Evolutionary conservation across 2,329 filamentous ascomycete species (phyloP).

Genomic region (Plenodomus lindquistii): DNA sequence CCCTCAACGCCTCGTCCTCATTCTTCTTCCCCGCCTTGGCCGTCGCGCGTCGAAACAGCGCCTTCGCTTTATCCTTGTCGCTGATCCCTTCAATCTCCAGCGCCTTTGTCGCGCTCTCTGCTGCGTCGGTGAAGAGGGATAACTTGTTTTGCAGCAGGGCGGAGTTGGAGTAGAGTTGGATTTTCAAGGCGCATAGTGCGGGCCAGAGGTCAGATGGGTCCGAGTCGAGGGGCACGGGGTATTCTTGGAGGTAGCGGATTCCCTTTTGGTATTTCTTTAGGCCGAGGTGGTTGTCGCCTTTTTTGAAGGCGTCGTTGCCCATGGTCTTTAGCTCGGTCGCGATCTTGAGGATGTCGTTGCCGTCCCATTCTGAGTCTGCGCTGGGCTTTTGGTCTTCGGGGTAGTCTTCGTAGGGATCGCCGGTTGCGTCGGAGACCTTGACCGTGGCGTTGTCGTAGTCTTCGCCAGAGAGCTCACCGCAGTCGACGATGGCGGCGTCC

Average conservation of each 20-base stretch:
- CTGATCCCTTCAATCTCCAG: slow-evolving; percentile 66
- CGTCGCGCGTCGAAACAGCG: slow-evolving; percentile 78
- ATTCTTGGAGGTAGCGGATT: slow-evolving; percentile 84
- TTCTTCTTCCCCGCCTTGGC: slow-evolving; percentile 79
- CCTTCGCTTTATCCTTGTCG: slow-evolving; percentile 85
- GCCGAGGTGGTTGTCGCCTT: slow-evolving; percentile 68
- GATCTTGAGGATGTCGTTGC: slow-evolving; percentile 73
- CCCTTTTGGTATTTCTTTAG: slow-evolving; percentile 95
- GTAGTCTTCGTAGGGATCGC: slow-evolving; percentile 93
- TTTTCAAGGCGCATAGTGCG: slow-evolving; percentile 73
- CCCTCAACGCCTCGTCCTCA: slow-evolving; percentile 70
- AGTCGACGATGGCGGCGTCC: slow-evolving; percentile 69
- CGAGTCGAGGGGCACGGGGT: slow-evolving; percentile 69
- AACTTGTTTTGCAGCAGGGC: slow-evolving; percentile 86
- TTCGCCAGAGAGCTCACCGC: slow-evolving; percentile 78
- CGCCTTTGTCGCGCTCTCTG: slow-evolving; percentile 72
- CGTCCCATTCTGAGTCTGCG: slow-evolving; percentile 62
- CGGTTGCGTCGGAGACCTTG: slow-evolving; percentile 75
- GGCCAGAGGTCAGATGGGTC: slow-evolving; percentile 70
- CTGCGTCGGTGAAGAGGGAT: slow-evolving; percentile 69
- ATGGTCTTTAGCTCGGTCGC: slow-evolving; percentile 85
- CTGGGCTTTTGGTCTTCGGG: slow-evolving; percentile 73
- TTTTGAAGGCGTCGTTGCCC: slow-evolving; percentile 92
- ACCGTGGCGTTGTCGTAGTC: slow-evolving; percentile 68
- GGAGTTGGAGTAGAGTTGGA: slow-evolving; percentile 86